Conservation (phyloP, 306 rosid genomes). For the Inga leiocalycina region DNA sequence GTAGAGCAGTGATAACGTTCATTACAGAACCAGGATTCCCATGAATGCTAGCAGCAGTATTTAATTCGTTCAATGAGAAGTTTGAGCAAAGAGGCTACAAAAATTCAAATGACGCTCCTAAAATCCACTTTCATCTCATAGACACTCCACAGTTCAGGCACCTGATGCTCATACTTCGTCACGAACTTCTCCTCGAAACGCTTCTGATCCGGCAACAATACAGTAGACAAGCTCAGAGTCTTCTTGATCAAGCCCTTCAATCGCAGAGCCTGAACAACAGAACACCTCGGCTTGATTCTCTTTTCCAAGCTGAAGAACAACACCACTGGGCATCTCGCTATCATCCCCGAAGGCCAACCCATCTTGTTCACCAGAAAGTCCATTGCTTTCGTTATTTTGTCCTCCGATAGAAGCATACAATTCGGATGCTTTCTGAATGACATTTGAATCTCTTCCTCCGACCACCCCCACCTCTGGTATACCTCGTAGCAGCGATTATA, state of each 20-base stretch:
- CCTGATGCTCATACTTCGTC: conserved; percentile 18
- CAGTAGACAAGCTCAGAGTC: conserved; percentile 29
- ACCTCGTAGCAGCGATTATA: conserved; percentile 29
- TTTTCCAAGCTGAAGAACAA: conserved; percentile 34
- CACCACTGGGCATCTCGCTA: conserved; percentile 32
- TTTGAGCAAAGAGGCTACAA: not conserved
- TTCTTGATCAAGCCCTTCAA: conserved; percentile 35
- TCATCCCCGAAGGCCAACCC: conserved; percentile 37
- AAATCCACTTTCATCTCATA: conserved; percentile 32
- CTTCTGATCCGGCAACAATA: conserved; percentile 14
- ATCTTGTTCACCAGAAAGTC: conserved; percentile 36
- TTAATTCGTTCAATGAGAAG: not conserved
- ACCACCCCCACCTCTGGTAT: conserved; percentile 37
- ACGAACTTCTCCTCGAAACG: conserved; percentile 31
- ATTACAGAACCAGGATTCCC: not conserved
- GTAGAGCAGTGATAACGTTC: not conserved
- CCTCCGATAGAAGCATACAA: conserved; percentile 33
- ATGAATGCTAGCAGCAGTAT: not conserved
- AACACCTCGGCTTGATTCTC: conserved; percentile 38
- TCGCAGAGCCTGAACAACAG: conserved; percentile 18
- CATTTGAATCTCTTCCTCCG: conserved; percentile 26
- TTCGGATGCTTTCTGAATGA: conserved; percentile 37
- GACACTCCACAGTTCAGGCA: conserved; percentile 33
- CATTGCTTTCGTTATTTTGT: conserved; percentile 33
- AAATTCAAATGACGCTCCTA: conserved; percentile 19